Base-by-base conservation (phyloP, 2,329 filamentous ascomycete genomes). In the Exophiala sideris region DNA sequence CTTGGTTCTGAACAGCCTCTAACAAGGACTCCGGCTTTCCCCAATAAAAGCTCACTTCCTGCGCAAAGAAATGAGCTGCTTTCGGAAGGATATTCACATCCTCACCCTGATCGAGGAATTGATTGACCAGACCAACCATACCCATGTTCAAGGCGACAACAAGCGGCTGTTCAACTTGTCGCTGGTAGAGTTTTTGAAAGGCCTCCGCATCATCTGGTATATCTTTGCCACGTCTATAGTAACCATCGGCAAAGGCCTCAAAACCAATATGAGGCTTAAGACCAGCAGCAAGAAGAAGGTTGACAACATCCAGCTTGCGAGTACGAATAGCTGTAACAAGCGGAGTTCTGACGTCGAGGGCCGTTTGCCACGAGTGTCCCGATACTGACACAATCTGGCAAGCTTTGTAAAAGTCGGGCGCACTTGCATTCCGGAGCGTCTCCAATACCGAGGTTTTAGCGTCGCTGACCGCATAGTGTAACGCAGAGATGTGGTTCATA, bases 281-380 rank as follows among this genome's bases (percentile, higher is more conserved):
- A 1, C 88, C 88, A 5, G 76, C 73, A 2, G 83, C 76, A 1
- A 94, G 76, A 2, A 94, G 72, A 57, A 81, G 83, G 29, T 79
- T 63, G 1, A 81, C 81, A 33, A 84, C 71, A 1, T 76, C 70
- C 2, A 72, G 51, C 57, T 88, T 78, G 7, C 75, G 76, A 1
- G 73, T 70, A 12, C 72, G 65, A 41, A 89, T 77, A 0, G 88
- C 87, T 4, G 74, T 76, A 52, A 81, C 75, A 16, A 92, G 68
- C 1, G 83, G 79, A 1, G 76, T 78, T 9, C 71, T 69, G 0
- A 75, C 69, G 0, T 65, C 52, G 0, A 70, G 62, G 2, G 60
- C 67, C 34, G 69, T 79, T 8, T 53, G 63, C 16, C 16, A 18
- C 16, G 16, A 18, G 3, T 52, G 54, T 0, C 70, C 68, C 2